Conservation (phyloP, 2,329 filamentous ascomycete species). For the Curvularia verruculosa region DNA sequence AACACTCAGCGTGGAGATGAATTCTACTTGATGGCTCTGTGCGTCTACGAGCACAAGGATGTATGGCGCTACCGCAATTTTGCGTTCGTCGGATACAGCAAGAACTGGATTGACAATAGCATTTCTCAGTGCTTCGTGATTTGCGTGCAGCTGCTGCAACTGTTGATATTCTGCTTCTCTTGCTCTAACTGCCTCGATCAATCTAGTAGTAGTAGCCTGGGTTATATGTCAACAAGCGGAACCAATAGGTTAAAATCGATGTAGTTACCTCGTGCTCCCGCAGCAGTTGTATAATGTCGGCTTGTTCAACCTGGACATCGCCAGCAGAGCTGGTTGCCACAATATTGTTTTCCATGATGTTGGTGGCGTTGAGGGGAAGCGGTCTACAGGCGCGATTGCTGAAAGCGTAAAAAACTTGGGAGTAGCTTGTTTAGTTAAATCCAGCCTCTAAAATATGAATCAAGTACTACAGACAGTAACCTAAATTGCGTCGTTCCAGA, state of each 20-base stretch:
- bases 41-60: not conserved
- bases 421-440: not conserved
- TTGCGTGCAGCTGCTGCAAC: not conserved
- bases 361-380: too few relatives aligned
- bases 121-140: not conserved
- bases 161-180: not conserved
- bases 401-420: not conserved
- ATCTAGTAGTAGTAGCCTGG: not conserved
- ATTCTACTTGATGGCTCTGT: not conserved
- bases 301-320: not conserved
- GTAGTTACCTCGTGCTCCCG: not conserved
- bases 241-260: not conserved
- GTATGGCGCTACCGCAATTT: not conserved
- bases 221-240: not conserved
- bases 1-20: too few relatives aligned
- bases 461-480: not conserved
- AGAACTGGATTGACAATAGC: not conserved
- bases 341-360: not conserved
- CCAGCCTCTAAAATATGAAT: not conserved
- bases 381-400: not conserved
- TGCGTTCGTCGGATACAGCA: not conserved
- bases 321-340: not conserved
- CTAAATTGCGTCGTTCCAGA: not conserved
- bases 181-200: not conserved
- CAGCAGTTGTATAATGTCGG: not conserved